A percentile compares a stretch with the other conserved stretches of the same genome.
phyloP scores from a whole-genome alignment of 257 asterid genomes.

The Primulina eburnea region DNA sequence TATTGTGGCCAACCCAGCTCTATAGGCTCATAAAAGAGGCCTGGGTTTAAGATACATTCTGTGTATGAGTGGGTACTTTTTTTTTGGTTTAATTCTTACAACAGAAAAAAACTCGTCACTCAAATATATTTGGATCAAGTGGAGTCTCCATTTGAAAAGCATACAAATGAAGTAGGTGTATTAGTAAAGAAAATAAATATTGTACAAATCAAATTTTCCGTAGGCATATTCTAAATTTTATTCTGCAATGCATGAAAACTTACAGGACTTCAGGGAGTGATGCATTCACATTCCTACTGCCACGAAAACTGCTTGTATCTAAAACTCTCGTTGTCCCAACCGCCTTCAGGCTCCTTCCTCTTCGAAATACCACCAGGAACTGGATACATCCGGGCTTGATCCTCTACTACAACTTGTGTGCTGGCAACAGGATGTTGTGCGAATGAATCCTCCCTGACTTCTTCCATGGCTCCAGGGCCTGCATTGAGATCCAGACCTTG shows the following conservation, averaged over 20 bases:
- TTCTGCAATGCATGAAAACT: slow-evolving; percentile 1
- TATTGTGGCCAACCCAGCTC: neutral
- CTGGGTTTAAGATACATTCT: neutral
- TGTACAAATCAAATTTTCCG: neutral
- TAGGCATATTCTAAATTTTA: neutral
- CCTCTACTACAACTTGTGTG: slow-evolving; percentile 50
- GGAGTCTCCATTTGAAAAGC: neutral
- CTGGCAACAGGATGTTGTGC: slow-evolving; percentile 48
- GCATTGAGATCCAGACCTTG: slow-evolving; percentile 72
- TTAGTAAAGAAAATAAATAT: too few relatives aligned
- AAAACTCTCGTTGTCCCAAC: slow-evolving; percentile 31
- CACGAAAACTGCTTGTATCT: slow-evolving; percentile 60
- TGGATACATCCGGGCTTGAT: slow-evolving; percentile 48
- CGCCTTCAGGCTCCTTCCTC: slow-evolving; percentile 58
- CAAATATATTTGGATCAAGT: neutral
- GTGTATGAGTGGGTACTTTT: neutral
- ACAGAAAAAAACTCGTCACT: too few relatives aligned
- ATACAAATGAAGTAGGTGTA: neutral
- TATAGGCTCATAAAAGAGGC: neutral
- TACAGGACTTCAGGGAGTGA: slow-evolving; percentile 11
- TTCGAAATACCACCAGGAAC: slow-evolving; percentile 49
- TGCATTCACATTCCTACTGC: slow-evolving; percentile 33
- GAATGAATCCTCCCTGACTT: slow-evolving; percentile 53
- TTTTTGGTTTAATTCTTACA: neutral
- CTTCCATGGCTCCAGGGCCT: slow-evolving; percentile 60